Base-by-base conservation (phyloP, 2,329 filamentous ascomycete genomes). In the Talaromyces sp. region DNA sequence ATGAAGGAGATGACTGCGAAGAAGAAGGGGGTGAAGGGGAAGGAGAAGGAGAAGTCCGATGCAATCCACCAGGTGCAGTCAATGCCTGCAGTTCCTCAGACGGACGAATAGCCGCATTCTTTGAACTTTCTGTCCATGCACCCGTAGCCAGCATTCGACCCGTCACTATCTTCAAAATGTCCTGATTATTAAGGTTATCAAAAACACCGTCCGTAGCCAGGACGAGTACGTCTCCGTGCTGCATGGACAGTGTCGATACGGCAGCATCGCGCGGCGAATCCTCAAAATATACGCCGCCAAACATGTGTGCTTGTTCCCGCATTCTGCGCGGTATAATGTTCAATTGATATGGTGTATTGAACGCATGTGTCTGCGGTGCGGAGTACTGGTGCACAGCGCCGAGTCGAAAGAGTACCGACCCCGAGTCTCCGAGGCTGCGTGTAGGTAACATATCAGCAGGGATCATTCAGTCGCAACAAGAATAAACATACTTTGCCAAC, bases 331-430 rank as follows among this genome's bases (percentile, higher is more conserved):
- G 94, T 8, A 97, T 89, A 62, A 97, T 88, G 62, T 92, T 94
- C 47, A 99, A 86, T 77, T 99, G 95, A 74, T 91, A 99, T 0
- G 95, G 95, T 0, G 95, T 98, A 78, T 99, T 99, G 85, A 99
- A 99, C 50, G 90, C 93, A 77, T 99, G 95, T 0, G 93, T 97
- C 78, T 99, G 95, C 27, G 92, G 90, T 57, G 89, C 86, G 1
- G 93, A 96, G 73, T 88, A 89, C 64, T 90, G 86, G 76, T 95
- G 90, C 37, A 99, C 91, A 15, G 90, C 92, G 70, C 94, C 96
- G 31, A 92, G 86, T 15, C 93, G 88, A 67, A 98, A 83, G 67
- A 96, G 90, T 64, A 98, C 85, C 76, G 93, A 98, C 37, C 95
- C 95, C 31, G 93, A 97, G 80, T 99, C 95, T 69, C 95, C 95